Evolutionary conservation across 306 rosid species (phyloP).

Genomic region (Trifolium repens): DNA sequence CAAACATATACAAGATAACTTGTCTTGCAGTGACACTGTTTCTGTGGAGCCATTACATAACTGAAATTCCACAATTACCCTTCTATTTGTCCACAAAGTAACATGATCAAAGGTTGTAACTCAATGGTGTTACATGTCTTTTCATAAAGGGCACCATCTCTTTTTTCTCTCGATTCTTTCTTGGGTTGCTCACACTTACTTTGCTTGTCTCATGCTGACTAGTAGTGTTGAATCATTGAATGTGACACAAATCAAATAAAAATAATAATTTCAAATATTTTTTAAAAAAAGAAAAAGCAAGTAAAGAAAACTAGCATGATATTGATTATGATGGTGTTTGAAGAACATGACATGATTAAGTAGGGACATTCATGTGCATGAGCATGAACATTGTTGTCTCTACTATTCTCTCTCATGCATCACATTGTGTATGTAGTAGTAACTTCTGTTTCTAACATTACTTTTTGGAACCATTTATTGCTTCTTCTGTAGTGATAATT

Average conservation of each 20-base stretch:
- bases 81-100: neutral
- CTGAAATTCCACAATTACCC: conserved; percentile 33
- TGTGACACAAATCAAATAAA: conserved; percentile 23
- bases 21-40: conserved; percentile 31
- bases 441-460: conserved; percentile 28
- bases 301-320: neutral
- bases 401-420: conserved; percentile 29
- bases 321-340: conserved; percentile 43
- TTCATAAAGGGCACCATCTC: conserved; percentile 6
- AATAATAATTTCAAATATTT: neutral
- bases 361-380: conserved; percentile 50
- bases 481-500: conserved; percentile 37
- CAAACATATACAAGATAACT: conserved; percentile 5
- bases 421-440: neutral
- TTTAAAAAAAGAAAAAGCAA: neutral
- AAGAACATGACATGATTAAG: conserved; percentile 46
- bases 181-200: conserved; percentile 39
- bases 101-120: neutral
- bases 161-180: conserved; percentile 36
- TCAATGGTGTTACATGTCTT: conserved; percentile 36
- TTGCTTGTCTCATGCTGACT: conserved; percentile 44
- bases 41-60: neutral
- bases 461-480: conserved; percentile 44
- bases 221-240: neutral
- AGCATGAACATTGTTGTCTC: conserved; percentile 25